Base-by-base conservation (phyloP, 1,284 basidiomycete species). In the Quambalaria eucalypti region DNA sequence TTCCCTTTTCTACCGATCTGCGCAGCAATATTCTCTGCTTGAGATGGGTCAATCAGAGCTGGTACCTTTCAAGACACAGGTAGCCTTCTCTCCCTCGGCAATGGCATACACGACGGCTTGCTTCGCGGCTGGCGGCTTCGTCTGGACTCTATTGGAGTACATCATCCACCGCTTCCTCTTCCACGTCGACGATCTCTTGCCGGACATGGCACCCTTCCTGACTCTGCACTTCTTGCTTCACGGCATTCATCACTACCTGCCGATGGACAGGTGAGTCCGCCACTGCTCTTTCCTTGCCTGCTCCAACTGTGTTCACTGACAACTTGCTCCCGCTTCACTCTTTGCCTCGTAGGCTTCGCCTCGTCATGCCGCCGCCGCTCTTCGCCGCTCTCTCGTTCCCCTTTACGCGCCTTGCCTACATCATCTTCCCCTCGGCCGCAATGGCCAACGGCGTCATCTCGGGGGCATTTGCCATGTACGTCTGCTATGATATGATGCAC, bases 101-200 rank as follows among this genome's bases (percentile, higher is more conserved):
- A 50, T 61, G 26, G 57, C 61, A n/a, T 53, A 71, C 42, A 28
- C 64, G 82, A 85, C 68, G 79, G 83, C 1, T 52, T 82, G 29
- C 62, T 79, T 1, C 90, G 84, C 78, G 90, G 88, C 81, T 73
- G 93, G 93, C 9, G 88, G 89, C 76, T 42, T 96, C 51, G 81
- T 95, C 65, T 99, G 93, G 93, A 97, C 93, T 0, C 76, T 97
- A 59, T 79, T 99, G 76, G 95, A 98, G 77, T 99, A 98, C 77
- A 78, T 80, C n/a, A 78, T 99, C 71, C 95, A 99, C 78, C 86
- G 93, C 29, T 97, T 96, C 83, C 79, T 99, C 52, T 99, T 99
- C 84, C 95, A 99, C 78, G 80, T 99, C 66, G 95, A 99, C 77
- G 79, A 85, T n/a, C 76, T 82, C 66, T 82, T 99, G 14, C 95